These are phyloP conservation scores for Blastocystis sp. DNA, from an alignment of 352 stramenopile species.

Conservation along the genomic window DNA sequence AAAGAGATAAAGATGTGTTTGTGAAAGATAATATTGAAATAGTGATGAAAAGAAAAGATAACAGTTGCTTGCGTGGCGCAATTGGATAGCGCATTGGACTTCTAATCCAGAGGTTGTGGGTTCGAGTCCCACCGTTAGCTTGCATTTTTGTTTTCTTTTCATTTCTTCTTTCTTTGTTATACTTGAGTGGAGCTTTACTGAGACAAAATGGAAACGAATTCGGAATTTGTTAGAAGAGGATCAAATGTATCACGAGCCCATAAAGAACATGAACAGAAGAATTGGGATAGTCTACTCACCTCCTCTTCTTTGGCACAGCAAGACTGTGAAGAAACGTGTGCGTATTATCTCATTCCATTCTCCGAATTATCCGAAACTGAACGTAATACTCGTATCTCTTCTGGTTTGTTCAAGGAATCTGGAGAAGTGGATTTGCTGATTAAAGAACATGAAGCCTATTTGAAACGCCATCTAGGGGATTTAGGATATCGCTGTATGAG, in stretches of 20 bases:
- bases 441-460: conserved; percentile 12
- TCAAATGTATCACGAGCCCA: background rate
- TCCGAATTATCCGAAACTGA: background rate
- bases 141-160: background rate
- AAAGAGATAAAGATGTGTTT: background rate
- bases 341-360: conserved; percentile 19
- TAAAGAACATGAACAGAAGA: background rate
- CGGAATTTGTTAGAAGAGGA: background rate
- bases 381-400: background rate
- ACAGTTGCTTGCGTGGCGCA: conserved; percentile 19
- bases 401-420: conserved; percentile 3
- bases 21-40: background rate
- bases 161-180: background rate
- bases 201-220: background rate
- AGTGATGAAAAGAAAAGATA: background rate
- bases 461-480: background rate
- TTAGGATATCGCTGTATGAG: background rate
- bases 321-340: conserved; percentile 10
- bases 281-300: conserved; percentile 41
- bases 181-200: background rate
- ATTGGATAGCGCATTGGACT: conserved; percentile 47
- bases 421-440: conserved; percentile 56
- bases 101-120: conserved; percentile 36
- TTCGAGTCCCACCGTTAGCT: conserved; percentile 33
- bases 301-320: background rate